phyloP scores from a whole-genome alignment of 1,139 yeast species.

The Zygoascus hellenicus region DNA sequence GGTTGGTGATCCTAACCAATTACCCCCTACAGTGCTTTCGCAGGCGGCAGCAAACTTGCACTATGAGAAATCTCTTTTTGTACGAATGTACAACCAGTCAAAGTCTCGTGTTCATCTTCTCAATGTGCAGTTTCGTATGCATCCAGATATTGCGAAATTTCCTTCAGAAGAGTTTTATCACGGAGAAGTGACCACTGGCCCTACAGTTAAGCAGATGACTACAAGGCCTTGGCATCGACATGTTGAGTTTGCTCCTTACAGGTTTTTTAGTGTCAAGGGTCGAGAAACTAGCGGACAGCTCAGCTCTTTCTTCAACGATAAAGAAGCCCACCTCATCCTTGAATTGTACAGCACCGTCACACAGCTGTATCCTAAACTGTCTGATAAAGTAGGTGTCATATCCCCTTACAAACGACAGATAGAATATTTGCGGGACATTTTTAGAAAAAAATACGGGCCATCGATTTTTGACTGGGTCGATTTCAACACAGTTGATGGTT shows the following conservation, averaged over 20 bases:
- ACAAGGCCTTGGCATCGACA: slow-evolving; percentile 68
- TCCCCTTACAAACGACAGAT: slow-evolving; percentile 95
- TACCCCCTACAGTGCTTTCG: slow-evolving; percentile 97
- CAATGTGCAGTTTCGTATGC: slow-evolving; percentile 98
- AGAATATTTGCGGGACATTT: slow-evolving; percentile 48
- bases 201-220: slow-evolving; percentile 54
- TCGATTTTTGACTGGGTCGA: slow-evolving; percentile 62
- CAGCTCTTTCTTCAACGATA: slow-evolving; percentile 61
- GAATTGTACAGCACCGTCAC: slow-evolving; percentile 48
- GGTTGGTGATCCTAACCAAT: slow-evolving; percentile 99
- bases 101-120: slow-evolving; percentile 63
- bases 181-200: slow-evolving; percentile 70
- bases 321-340: slow-evolving; percentile 68
- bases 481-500: slow-evolving; percentile 95
- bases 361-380: slow-evolving; percentile 30
- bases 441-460: slow-evolving; percentile 56
- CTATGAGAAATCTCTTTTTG: slow-evolving; percentile 91
- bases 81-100: slow-evolving; percentile 74
- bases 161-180: slow-evolving; percentile 82
- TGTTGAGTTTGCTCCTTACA: slow-evolving; percentile 58
- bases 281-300: slow-evolving; percentile 56
- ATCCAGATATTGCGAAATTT: slow-evolving; percentile 80
- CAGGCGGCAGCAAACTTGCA: slow-evolving; percentile 73
- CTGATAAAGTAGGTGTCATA: slow-evolving; percentile 69
- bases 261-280: slow-evolving; percentile 67